Conservation (phyloP, 768 basidiomycete genomes). For the Sutorius australiensis region DNA sequence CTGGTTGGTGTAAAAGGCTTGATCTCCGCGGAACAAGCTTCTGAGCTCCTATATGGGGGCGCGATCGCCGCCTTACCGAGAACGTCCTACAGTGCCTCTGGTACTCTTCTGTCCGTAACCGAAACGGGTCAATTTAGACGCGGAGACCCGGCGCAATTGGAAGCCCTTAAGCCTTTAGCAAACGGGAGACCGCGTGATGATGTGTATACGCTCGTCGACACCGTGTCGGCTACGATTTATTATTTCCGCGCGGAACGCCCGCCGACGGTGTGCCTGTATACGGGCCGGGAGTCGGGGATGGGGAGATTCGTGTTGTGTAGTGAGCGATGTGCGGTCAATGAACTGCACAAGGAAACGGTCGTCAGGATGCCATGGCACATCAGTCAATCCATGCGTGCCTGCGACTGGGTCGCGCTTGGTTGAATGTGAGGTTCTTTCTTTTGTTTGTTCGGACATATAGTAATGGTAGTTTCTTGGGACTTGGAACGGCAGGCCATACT, state of each 20-base stretch:
- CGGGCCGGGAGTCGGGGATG: slow-evolving; percentile 18
- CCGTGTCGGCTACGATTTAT: slow-evolving; percentile 19
- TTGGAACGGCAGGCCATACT: too few species aligned
- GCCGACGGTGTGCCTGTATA: slow-evolving; percentile 24
- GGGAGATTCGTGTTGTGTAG: slow-evolving; percentile 22
- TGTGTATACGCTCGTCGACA: slow-evolving; percentile 25
- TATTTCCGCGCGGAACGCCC: slow-evolving; percentile 22
- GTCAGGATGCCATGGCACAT: slow-evolving; percentile 23
- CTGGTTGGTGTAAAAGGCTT: slow-evolving; percentile 23
- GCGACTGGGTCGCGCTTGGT: slow-evolving; percentile 23
- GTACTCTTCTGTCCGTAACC: slow-evolving; percentile 11
- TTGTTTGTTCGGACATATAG: too few species aligned
- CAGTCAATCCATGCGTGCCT: slow-evolving; percentile 15
- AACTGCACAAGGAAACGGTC: slow-evolving; percentile 25
- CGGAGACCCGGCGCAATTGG: not conserved
- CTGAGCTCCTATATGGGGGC: slow-evolving; percentile 13
- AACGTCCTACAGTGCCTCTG: slow-evolving; percentile 16
- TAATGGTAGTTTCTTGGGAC: too few species aligned
- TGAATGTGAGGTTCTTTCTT: not conserved
- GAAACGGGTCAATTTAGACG: slow-evolving; percentile 12
- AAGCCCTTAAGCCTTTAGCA: too few species aligned
- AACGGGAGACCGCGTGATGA: not conserved
- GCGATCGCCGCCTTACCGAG: not conserved
- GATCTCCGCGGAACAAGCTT: slow-evolving; percentile 21
- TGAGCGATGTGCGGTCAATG: slow-evolving; percentile 17